Base-by-base conservation (phyloP, 1,284 basidiomycete species). In the Cutaneotrichosporon arboriforme region DNA sequence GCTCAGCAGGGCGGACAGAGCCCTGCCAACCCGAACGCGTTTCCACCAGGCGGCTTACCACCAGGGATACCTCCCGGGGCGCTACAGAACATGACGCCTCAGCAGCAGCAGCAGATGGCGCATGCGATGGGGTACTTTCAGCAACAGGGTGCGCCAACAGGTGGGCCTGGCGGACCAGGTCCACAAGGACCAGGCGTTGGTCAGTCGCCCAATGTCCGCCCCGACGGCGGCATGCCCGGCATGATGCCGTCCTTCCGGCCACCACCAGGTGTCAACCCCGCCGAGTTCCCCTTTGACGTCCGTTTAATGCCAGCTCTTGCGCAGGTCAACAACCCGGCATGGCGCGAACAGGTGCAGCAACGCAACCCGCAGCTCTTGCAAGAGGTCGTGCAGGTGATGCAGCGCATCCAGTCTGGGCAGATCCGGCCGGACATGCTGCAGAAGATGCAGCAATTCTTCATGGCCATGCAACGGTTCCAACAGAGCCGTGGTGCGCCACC, bases 221-320 rank as follows among this genome's bases (percentile, higher is more conserved):
- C 51, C 4, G 31, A 33, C 4, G 49, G 41, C 15, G 42, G 42
- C 42, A 51, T 55, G 31, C 51, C 50, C 4, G 50, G 54, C 4
- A 42, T 52, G 20, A 43, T 39, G 37, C 50, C 55, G 1, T 52
- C 45, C 13, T 44, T 45, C 43, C 46, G 48, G 3, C 51, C 54
- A 1, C 57, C 57, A 13, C 52, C 52, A 2, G 54, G 55, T 1
- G 47, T 60, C 38, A 59, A 59, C 49, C 54, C 57, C 17, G 54
- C 61, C 41, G 69, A 69, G 49, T 74, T 72, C 51, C 70, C 69
- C 1, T 72, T 73, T 53, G 67, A 73, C 49, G 63, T 57, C 4
- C 57, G 66, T n/a, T 43, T 72, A 17, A 41, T 72, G 2, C 52
- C 65, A 0, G 51, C 61, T 20, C 46, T 71, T 8, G 56, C 47